Evolutionary conservation across 2,329 filamentous ascomycete genomes (phyloP).

Genomic region (Lecanicillium sp.): DNA sequence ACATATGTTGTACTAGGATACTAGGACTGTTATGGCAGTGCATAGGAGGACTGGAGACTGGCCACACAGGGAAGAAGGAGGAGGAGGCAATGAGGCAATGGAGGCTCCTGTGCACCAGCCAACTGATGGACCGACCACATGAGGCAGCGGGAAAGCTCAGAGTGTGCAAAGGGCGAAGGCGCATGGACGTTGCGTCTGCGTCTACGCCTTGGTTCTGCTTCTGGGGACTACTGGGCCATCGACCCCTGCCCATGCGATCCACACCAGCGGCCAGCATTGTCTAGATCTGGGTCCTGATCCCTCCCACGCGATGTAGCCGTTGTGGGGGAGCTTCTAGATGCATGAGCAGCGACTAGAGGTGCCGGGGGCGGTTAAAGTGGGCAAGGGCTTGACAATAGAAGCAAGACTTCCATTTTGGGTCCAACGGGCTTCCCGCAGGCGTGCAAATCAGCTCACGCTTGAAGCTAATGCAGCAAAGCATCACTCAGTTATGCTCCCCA

Average conservation of each 20-base stretch:
- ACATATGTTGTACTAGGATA: too few relatives aligned
- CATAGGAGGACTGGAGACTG: not conserved
- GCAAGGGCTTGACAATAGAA: constrained; percentile 3
- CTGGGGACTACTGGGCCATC: too few relatives aligned
- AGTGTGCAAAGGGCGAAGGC: not conserved
- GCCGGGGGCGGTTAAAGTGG: not conserved
- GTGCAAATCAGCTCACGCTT: too few relatives aligned
- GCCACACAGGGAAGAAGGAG: not conserved
- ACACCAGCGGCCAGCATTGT: constrained; percentile 2
- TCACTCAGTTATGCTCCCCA: too few relatives aligned
- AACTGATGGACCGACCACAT: constrained; percentile 2
- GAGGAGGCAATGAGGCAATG: not conserved
- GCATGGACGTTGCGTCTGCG: not conserved
- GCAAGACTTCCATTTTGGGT: not conserved
- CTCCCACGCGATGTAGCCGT: constrained; percentile 2
- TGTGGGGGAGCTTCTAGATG: constrained; percentile 3
- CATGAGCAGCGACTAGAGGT: not conserved
- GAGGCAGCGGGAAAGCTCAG: not conserved
- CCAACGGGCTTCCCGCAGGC: constrained; percentile 1
- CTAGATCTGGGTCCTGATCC: constrained; percentile 6
- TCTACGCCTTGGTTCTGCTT: not conserved
- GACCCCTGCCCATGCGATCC: not conserved
- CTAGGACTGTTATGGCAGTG: too few relatives aligned
- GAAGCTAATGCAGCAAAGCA: too few relatives aligned
- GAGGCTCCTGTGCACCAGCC: constrained; percentile 2